Base-by-base conservation (phyloP, 257 asterid genomes). In the Marsdenia floribunda region DNA sequence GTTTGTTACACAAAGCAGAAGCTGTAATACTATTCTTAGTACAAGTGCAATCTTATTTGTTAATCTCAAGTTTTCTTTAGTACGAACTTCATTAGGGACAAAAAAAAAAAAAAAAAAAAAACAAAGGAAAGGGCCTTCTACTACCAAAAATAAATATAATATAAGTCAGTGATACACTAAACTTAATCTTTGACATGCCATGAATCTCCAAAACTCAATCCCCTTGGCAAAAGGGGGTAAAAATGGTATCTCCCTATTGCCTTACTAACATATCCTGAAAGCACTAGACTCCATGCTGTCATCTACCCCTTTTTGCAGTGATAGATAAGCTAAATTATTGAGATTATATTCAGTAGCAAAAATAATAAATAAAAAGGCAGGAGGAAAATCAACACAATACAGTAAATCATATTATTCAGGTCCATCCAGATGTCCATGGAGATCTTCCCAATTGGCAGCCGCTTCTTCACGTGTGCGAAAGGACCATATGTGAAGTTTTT, bases 391-490 rank as follows among this genome's bases (percentile, higher is more conserved):
- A 11, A 57, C 42, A 53, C 72, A 35, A 52, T 13, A 15, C 38
- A 44, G 68, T 54, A 37, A n/a, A 53, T 73, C 83, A 57, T 60
- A 58, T 77, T 86, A 88, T 76, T 77, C 81, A 38, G 59, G 76
- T 77, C 74, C 69, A 70, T 82, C 79, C 78, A 82, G 66, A 82
- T 78, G 82, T 29, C 76, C 85, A 35, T 70, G 77, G 53, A 35
- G 75, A 58, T 74, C 60, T 37, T 72, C 9, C 85, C 85, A 81
- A 37, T 77, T 42, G 42, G 59, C 3, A 54, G 82, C 49, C 0
- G 82, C 85, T 75, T 77, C 85, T 78, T 81, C 85, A 12, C 82
- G 85, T 55, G 85, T 52, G 47, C 85, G 79, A 37, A 77, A 44
- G 35, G 82, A 73, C 85, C 85, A 81, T 54, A 81, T 81, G 35